Evolutionary conservation across 83 land plant species (phyloP).

Genomic region (Thuja plicata): DNA sequence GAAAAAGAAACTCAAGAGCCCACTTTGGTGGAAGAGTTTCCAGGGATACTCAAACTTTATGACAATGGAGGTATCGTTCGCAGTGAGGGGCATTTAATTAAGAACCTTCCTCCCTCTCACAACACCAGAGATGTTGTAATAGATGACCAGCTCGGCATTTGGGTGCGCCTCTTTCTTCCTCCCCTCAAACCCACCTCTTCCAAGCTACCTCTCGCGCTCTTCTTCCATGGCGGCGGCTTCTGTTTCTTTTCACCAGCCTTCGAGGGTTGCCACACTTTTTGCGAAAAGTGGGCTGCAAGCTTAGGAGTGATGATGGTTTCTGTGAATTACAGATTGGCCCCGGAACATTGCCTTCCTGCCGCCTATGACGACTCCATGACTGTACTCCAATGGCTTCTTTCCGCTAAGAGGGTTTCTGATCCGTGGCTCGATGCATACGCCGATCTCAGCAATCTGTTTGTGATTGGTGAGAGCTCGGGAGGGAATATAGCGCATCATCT

Average conservation of each 20-base stretch:
- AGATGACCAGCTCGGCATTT: not conserved
- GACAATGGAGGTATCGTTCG: not conserved
- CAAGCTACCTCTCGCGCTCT: slow-evolving; percentile 18
- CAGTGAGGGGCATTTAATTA: not conserved
- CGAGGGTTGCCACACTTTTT: not conserved
- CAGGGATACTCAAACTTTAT: not conserved
- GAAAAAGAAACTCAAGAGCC: not conserved
- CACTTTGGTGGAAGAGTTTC: not conserved
- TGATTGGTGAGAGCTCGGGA: slow-evolving; percentile 33
- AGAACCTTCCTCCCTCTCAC: not conserved
- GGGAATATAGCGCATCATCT: slow-evolving; percentile 32
- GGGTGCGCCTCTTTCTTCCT: not conserved
- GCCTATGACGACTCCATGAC: slow-evolving; percentile 25
- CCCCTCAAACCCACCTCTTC: not conserved
- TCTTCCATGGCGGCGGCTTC: slow-evolving; percentile 36
- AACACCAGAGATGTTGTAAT: not conserved
- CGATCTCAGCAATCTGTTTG: slow-evolving; percentile 17
- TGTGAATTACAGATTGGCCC: slow-evolving; percentile 30
- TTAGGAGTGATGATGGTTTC: slow-evolving; percentile 22
- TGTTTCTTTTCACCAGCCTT: not conserved
- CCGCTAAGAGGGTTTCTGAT: not conserved
- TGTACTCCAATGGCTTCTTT: slow-evolving; percentile 23
- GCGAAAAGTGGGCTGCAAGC: slow-evolving; percentile 17
- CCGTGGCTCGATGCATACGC: slow-evolving; percentile 19
- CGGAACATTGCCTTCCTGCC: slow-evolving; percentile 22